Evolutionary conservation across 192 early-diverging fungal genomes (phyloP), one percentile per base, ranked within the genome.

Genomic region (Coemansia sp.): DNA sequence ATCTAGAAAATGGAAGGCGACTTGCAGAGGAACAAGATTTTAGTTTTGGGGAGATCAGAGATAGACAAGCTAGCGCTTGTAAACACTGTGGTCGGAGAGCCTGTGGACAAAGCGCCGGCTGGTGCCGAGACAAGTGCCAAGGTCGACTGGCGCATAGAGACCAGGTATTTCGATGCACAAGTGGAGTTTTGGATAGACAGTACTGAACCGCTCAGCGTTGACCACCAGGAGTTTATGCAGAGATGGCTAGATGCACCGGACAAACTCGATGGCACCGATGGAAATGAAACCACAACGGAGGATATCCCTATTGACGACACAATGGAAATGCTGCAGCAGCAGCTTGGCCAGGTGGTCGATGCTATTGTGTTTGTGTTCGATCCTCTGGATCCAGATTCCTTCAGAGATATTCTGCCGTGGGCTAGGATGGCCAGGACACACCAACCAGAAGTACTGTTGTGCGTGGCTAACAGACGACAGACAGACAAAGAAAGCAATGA

Each of bases 161-260:
- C 79, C 16, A 69, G 73, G 33, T 81, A 81, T 67, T 81, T 70
- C 51, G 11, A 42, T 7, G 73, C 70, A 5, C 25, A 36, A 7
- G 57, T 76, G 7, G 79, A 81, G 64, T 70, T 81, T 28, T 81
- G 79, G 79, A 56, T 74, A 7, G 79, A 81, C 59, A 75, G 45
- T 64, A 81, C 79, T 4, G 79, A 81, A 7, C 56, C 20, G 16
- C 64, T 73, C 2, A 45, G 3, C 12, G 3, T 16, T 31, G 73
- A 16, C 22, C 40, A 7, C 20, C 60, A 0, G 63, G 48, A 72
- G 52, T 58, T 60, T 14, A 73, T 81, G 79, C 49, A 58, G 8
- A 20, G 36, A 17, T 80, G 77, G 77, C 66, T 80, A 6, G 63
- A 40, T n/a, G 45, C n/a, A 50, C 77, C 25, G 38, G 49, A 22